Evolutionary conservation across 2,329 filamentous ascomycete species (phyloP), one percentile per base, ranked within the genome.

Genomic region (Tolypocladium capitatum): DNA sequence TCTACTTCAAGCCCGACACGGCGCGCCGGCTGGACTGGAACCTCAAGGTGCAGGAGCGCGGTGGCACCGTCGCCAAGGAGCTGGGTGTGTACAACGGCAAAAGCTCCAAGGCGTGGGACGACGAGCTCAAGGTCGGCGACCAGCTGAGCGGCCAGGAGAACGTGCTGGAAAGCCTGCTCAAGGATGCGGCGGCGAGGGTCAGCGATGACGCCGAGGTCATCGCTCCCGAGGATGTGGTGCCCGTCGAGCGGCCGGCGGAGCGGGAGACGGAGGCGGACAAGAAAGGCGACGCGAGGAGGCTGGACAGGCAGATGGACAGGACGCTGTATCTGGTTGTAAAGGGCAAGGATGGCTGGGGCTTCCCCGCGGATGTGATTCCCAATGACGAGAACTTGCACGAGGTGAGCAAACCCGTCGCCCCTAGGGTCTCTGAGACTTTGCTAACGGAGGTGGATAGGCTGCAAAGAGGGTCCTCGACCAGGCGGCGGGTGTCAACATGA

Each of bases 1-100:
- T 97, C 70, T 98, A 94, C 76, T 94, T 90, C 78, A 94, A 94
- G 73, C 82, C 82, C 56, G 86, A 87, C 61, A 94, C 90, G 11
- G 83, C 89, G 1, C 75, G 80, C 9, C 86, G 90, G 55, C 73
- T 88, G 45, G 90, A 96, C 69, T 97, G 89, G 87, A 86, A 90
- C 65, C 76, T 87, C 62, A 94, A 94, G 69, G 77, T 87, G 53
- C 74, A 75, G 56, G 83, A 87, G 63, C 83, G 91, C 46, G 65
- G 73, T 49, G 76, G 81, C 58, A 84, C 86, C 8, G 77, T 88
- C 7, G 84, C 86, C 43, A 81, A 87, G 61, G 91, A 97, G 65
- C 80, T 96, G 54, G 91, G 91, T 50, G 72, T 78, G 46, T 96
- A 95, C 73, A 81, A 84, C 58, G 84, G 85, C 52, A 75, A 77